Evolutionary conservation across 176 grass and related monocot species (phyloP).

Genomic region (Eremochloa ophiuroides): DNA sequence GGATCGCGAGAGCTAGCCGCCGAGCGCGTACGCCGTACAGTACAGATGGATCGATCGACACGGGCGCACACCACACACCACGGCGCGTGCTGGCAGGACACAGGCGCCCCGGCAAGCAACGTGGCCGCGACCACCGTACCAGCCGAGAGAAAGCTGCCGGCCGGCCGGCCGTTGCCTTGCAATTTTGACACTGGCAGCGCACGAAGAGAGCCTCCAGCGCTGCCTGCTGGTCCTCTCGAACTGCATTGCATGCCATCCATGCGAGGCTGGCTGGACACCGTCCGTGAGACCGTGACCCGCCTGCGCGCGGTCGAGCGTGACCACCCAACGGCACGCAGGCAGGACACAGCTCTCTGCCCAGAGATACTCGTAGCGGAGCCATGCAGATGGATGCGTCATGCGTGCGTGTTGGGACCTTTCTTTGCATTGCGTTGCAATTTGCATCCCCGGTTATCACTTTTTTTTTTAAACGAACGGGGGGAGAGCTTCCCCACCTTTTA

Average conservation of each 20-base stretch:
- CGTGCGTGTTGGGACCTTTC: too few relatives aligned
- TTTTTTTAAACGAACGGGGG: too few relatives aligned
- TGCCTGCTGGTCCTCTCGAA: neutral
- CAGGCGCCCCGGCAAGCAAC: constrained; percentile 7
- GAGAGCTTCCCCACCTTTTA: too few relatives aligned
- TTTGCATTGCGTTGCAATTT: too few relatives aligned
- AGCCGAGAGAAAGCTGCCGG: neutral
- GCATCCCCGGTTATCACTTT: too few relatives aligned
- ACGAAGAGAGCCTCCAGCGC: neutral
- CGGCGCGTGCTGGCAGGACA: neutral
- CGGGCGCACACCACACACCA: neutral
- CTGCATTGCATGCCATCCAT: neutral
- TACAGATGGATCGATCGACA: neutral
- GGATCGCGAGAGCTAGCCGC: neutral
- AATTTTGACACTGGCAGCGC: neutral
- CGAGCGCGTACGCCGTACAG: neutral
- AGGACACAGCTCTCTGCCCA: neutral
- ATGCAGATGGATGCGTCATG: neutral
- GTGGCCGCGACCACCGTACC: neutral
- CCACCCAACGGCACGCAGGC: neutral
- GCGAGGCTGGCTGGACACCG: neutral
- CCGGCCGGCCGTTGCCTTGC: neutral
- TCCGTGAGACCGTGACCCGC: neutral
- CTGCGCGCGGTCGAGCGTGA: neutral
- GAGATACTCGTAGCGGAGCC: too few relatives aligned